phyloP scores from a whole-genome alignment of 345 rosid species.

The Pugionium cornutum region DNA sequence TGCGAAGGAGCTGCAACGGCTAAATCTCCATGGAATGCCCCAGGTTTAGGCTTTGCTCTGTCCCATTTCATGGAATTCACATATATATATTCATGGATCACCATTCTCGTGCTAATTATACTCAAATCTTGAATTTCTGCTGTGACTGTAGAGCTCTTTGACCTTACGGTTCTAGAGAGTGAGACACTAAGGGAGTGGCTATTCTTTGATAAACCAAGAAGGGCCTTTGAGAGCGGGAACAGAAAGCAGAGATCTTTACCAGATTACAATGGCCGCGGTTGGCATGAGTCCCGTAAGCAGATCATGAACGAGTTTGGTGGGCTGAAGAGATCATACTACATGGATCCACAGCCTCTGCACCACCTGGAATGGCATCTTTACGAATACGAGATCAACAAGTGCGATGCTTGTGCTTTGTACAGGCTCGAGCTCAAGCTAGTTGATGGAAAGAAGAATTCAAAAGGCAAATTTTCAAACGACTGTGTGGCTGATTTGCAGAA shows the following conservation, averaged over 20 bases:
- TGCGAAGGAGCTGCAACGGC: conserved; percentile 99
- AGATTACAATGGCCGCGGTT: conserved; percentile 95
- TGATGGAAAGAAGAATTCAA: conserved; percentile 83
- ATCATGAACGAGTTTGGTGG: conserved; percentile 92
- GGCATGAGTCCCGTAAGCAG: conserved; percentile 99
- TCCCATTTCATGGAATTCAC: not conserved
- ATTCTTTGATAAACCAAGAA: conserved; percentile 92
- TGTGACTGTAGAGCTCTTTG: conserved; percentile 80
- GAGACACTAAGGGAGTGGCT: conserved; percentile 99
- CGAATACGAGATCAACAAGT: conserved; percentile 92
- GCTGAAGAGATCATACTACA: conserved; percentile 93
- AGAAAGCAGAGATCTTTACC: conserved; percentile 98
- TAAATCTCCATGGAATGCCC: conserved; percentile 99
- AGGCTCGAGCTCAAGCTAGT: conserved; percentile 93
- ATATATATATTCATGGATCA: not conserved
- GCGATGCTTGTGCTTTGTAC: conserved; percentile 91
- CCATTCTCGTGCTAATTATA: not conserved
- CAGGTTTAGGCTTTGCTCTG: conserved; percentile 52
- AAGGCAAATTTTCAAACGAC: conserved; percentile 67
- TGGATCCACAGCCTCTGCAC: conserved; percentile 97
- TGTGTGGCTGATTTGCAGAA: conserved; percentile 90
- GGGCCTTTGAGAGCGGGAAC: conserved; percentile 96
- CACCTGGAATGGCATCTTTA: conserved; percentile 97
- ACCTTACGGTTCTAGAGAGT: conserved; percentile 77
- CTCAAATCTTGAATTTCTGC: conserved; percentile 31